Evolutionary conservation across 305 asterid genomes (phyloP), one percentile per base, ranked within the genome.

Genomic region (Fraxinus baroniana): DNA sequence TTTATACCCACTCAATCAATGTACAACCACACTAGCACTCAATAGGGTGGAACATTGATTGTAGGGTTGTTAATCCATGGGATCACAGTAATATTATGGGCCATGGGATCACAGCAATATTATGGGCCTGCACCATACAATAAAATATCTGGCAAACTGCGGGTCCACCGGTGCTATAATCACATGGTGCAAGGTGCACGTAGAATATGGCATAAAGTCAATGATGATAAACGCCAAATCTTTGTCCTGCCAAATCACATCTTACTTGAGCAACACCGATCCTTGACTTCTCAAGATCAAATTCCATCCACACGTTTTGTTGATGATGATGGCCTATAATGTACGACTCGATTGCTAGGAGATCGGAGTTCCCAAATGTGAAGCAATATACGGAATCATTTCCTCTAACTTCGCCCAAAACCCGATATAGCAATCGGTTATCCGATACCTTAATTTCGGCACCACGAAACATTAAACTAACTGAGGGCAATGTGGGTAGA

Each of bases 281-380:
- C 46, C 97, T 90, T 0, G 94, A 90, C 0, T 88, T 91, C 22
- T 86, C 89, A 0, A 93, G 93, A 86, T 94, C 98, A 74, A 89
- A 94, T 33, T 94, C 95, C 84, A 94, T 93, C 97, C 98, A 94
- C 0, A 91, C 80, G 60, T 94, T 92, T 44, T 93, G 98, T 13
- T 93, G 98, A 82, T 94, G 98, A 64, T 93, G 94, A 81, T 94
- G 93, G 7, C 98, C 98, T 1, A 94, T 92, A 37, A 94, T 86
- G 83, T 90, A 92, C 4, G 97, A 95, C 81, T 93, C 98, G 17
- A 92, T 78, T 0, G 86, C 93, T 83, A 94, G 3, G 0, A 90
- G 75, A 79, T 94, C 97, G 0, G 98, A 93, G 87, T 93, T 93
- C 57, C 98, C 97, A 70, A 94, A 93, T 0, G 97, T 93, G 80